Percentiles rank a stretch among this genome's conserved stretches.
Evolutionary conservation across 2,329 filamentous ascomycete genomes (phyloP).

Genomic region (Pezicula radicicola): DNA sequence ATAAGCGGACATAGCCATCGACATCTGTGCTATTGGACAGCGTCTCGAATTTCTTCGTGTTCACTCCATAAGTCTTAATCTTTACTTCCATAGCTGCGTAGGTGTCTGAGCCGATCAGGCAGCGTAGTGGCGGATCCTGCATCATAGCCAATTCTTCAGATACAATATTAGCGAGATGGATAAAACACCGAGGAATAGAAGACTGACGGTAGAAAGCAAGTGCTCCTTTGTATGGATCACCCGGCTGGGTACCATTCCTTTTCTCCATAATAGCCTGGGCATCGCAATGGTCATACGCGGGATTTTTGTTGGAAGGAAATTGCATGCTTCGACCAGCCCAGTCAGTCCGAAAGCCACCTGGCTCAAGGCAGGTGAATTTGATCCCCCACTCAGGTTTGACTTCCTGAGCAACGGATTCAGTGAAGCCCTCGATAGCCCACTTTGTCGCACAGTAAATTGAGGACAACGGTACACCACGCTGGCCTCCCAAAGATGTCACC

Average conservation of each 20-base stretch:
- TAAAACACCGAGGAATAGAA: too few relatives aligned
- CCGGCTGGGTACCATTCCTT: slow-evolving; percentile 24
- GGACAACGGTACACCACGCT: slow-evolving; percentile 30
- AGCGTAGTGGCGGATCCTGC: slow-evolving; percentile 48
- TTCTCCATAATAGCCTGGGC: slow-evolving; percentile 36
- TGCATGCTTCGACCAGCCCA: slow-evolving; percentile 32
- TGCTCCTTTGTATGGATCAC: slow-evolving; percentile 46
- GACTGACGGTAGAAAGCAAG: slow-evolving; percentile 51
- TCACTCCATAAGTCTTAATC: slow-evolving; percentile 44
- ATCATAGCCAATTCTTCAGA: slow-evolving; percentile 49
- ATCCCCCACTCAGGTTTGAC: slow-evolving; percentile 35
- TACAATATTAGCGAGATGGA: too few relatives aligned
- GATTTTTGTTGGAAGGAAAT: slow-evolving; percentile 39
- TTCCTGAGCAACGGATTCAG: slow-evolving; percentile 32
- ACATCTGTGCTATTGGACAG: slow-evolving; percentile 46
- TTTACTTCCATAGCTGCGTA: slow-evolving; percentile 33
- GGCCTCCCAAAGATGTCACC: slow-evolving; percentile 36
- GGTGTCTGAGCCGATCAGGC: slow-evolving; percentile 44
- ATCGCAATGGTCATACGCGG: slow-evolving; percentile 46
- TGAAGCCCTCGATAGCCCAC: slow-evolving; percentile 39
- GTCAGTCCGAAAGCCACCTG: slow-evolving; percentile 36
- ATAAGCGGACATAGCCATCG: too few relatives aligned
- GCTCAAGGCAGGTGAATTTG: slow-evolving; percentile 37
- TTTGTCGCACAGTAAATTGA: slow-evolving; percentile 37
- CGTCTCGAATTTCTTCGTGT: slow-evolving; percentile 46